Conservation (phyloP, 192 early-diverging fungal genomes). For the Cladochytrium replicatum region DNA sequence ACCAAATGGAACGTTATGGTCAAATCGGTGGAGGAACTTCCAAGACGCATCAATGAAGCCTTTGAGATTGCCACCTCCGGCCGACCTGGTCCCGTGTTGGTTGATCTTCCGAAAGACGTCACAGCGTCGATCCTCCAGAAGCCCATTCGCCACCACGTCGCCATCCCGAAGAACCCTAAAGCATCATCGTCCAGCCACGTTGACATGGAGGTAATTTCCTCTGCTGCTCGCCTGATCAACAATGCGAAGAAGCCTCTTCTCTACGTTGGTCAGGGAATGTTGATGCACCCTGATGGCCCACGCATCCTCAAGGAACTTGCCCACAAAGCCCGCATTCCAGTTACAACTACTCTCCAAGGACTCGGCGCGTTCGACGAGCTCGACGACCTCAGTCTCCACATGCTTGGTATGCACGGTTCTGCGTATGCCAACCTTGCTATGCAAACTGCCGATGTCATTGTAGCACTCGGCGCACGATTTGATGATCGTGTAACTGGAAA, state of each 20-base stretch:
- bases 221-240: slow-evolving; percentile 78
- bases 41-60: slow-evolving; percentile 95
- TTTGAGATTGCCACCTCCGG: slow-evolving; percentile 94
- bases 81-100: slow-evolving; percentile 91
- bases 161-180: too few relatives aligned
- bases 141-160: slow-evolving; percentile 60
- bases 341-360: slow-evolving; percentile 92
- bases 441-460: slow-evolving; percentile 89
- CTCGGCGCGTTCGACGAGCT: slow-evolving; percentile 90
- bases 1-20: slow-evolving; percentile 99
- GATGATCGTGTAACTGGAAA: slow-evolving; percentile 97
- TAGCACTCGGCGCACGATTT: slow-evolving; percentile 94
- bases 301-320: slow-evolving; percentile 72
- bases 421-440: slow-evolving; percentile 97
- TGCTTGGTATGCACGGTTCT: slow-evolving; percentile 98
- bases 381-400: slow-evolving; percentile 83
- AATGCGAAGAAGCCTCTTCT: slow-evolving; percentile 82
- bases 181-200: slow-evolving; percentile 30
- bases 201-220: slow-evolving; percentile 40
- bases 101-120: slow-evolving; percentile 97
- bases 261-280: slow-evolving; percentile 90
- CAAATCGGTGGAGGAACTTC: slow-evolving; percentile 89
- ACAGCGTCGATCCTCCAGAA: slow-evolving; percentile 80
- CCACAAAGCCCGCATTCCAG: slow-evolving; percentile 83
- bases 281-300: slow-evolving; percentile 74